Evolutionary conservation across 352 stramenopile species (phyloP).

Genomic region (Phytophthora idaei): DNA sequence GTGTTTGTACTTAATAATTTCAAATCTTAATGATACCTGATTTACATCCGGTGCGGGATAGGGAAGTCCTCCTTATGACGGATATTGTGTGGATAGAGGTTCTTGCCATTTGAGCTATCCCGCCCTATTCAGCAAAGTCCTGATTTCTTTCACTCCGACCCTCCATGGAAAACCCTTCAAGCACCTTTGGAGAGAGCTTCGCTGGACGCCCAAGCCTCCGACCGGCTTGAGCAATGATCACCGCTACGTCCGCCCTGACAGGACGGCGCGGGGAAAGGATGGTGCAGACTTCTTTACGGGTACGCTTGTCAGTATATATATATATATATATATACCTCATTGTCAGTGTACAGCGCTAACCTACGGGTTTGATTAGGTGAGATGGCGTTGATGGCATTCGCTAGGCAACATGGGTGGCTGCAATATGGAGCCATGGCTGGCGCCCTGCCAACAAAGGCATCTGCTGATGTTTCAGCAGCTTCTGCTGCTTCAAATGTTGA

Average conservation of each 20-base stretch:
- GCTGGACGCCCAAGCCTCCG: slow-evolving; percentile 2
- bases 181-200: slow-evolving; percentile 2
- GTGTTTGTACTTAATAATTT: not conserved
- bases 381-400: not conserved
- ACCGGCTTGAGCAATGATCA: not conserved
- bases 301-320: not conserved
- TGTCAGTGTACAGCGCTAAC: not conserved
- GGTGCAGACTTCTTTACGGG: slow-evolving; percentile 1
- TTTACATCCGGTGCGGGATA: slow-evolving; percentile 1
- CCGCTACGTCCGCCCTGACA: not conserved
- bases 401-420: not conserved
- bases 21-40: not conserved
- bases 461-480: not conserved
- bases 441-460: not conserved
- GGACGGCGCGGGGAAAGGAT: not conserved
- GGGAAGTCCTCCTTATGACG: not conserved
- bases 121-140: not conserved
- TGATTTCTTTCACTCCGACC: not conserved
- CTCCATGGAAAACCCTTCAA: not conserved
- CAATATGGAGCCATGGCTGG: not conserved
- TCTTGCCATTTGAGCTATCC: not conserved
- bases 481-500: no score
- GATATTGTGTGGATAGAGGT: slow-evolving; percentile 3
- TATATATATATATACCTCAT: no score
- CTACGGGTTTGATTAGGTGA: not conserved